Base-by-base conservation (phyloP, 805 yeast species). In the Wickerhamiella allomyrinae region DNA sequence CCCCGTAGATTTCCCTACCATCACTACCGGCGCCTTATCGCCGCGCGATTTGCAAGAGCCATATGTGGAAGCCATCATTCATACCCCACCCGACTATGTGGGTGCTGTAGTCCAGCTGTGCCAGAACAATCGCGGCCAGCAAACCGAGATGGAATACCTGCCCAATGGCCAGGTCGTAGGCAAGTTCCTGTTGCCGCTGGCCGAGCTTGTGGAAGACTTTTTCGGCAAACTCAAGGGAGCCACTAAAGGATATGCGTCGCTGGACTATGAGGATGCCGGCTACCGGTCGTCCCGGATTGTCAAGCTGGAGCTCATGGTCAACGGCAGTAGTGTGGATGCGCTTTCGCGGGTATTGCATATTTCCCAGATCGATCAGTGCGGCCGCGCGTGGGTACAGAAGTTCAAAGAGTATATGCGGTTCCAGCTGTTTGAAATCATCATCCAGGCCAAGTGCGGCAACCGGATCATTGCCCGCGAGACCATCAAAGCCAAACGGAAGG, bases 181-280 rank as follows among this genome's bases (percentile, higher is more conserved):
- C 51, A 79, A 77, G 52, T 91, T 86, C 59, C 74, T 76, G 45
- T 61, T 89, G 5, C 97, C 98, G 2, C 68, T 91, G 40, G 80
- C 94, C 0, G 93, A 85, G 55, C 64, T 89, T 27, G 95, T 91
- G 5, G 96, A 89, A 56, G 95, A 91, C 61, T 89, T 89, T 58
- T 87, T 91, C 60, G 97, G 97, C 2, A 84, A 82, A 57, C 67
- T 89, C 45, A 89, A 89, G 58, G 87, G 95, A 1, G 71, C 76
- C 1, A 84, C 97, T 0, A 75, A 77, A 55, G 98, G 98, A 1
- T 89, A 83, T 61, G 97, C 95, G 0, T 83, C 95, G 0, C 66
- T 89, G 41, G 97, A 89, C 61, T 89, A 89, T 55, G 96, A 91
- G 52, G 97, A 89, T 56, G 77, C 80, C 4, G 98, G 97, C 0